A percentile compares a stretch with the other conserved stretches of the same genome.
Conservation (phyloP, 2,329 filamentous ascomycete species). For the Phaeomoniella chlamydospora region DNA sequence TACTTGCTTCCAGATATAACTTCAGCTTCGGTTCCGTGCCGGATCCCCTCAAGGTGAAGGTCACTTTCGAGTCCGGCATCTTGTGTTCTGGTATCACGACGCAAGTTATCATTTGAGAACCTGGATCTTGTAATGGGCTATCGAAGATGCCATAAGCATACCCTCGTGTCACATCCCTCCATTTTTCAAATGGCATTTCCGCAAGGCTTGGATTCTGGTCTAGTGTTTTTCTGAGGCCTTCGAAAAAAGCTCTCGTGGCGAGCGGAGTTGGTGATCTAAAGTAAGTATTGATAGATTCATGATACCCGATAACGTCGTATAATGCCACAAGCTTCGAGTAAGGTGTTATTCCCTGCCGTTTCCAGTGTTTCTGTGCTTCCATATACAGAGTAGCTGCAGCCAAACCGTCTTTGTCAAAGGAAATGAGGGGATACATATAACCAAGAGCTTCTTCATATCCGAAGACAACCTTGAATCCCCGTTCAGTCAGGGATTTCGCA, state of each 20-base stretch:
- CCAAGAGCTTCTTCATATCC: conserved; percentile 54
- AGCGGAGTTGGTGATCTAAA: conserved; percentile 41
- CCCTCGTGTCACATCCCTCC: conserved; percentile 48
- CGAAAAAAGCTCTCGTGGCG: conserved; percentile 39
- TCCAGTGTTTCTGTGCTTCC: conserved; percentile 36
- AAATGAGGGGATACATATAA: conserved; percentile 50
- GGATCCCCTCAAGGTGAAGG: conserved; percentile 46
- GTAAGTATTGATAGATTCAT: conserved; percentile 50
- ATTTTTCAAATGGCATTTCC: conserved; percentile 36
- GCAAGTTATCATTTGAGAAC: conserved; percentile 48
- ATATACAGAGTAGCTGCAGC: conserved; percentile 46
- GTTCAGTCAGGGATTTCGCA: conserved; percentile 33
- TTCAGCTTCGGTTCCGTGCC: conserved; percentile 57
- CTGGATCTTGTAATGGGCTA: conserved; percentile 36
- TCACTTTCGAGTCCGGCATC: conserved; percentile 38
- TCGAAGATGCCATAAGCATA: conserved; percentile 41
- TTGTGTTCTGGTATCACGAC: conserved; percentile 11
- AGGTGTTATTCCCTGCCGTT: conserved; percentile 37
- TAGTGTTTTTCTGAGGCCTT: conserved; percentile 31
- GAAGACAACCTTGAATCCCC: conserved; percentile 37
- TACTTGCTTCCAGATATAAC: conserved; percentile 1
- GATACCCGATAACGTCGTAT: conserved; percentile 43
- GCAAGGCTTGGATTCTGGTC: conserved; percentile 33
- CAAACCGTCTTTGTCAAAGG: conserved; percentile 52
- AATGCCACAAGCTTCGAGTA: conserved; percentile 41